Evolutionary conservation across 805 yeast species (phyloP).

Genomic region (Starmera amethionina): DNA sequence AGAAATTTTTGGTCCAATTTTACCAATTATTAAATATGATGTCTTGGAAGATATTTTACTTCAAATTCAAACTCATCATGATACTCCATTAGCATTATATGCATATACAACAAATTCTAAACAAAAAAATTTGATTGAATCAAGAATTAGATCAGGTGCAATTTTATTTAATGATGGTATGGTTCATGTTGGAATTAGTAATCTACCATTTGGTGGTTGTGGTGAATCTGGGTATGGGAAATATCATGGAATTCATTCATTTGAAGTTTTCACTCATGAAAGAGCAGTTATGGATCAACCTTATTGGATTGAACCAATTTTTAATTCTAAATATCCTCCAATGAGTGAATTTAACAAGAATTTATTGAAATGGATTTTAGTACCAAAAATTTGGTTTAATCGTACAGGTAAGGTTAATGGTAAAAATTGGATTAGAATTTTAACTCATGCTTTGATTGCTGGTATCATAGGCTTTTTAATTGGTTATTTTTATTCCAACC

Average conservation of each 20-base stretch:
- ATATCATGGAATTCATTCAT: slow-evolving; percentile 69
- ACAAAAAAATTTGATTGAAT: slow-evolving; percentile 40
- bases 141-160: slow-evolving; percentile 62
- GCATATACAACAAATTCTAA: slow-evolving; percentile 41
- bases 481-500: not conserved
- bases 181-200: slow-evolving; percentile 55
- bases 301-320: slow-evolving; percentile 48
- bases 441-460: slow-evolving; percentile 5
- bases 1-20: slow-evolving; percentile 79
- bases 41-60: slow-evolving; percentile 34
- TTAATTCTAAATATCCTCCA: slow-evolving; percentile 64
- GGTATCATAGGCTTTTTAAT: slow-evolving; percentile 4
- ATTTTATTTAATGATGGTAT: slow-evolving; percentile 60
- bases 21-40: slow-evolving; percentile 57
- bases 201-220: slow-evolving; percentile 87
- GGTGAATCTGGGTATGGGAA: slow-evolving; percentile 78
- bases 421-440: slow-evolving; percentile 6
- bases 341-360: slow-evolving; percentile 24
- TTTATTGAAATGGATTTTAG: slow-evolving; percentile 18
- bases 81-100: slow-evolving; percentile 77
- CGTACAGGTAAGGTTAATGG: slow-evolving; percentile 25
- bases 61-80: slow-evolving; percentile 38
- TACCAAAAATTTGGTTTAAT: slow-evolving; percentile 24
- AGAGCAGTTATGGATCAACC: slow-evolving; percentile 60
- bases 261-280: slow-evolving; percentile 45